Base-by-base conservation (phyloP, 441 rosid species). In the Macaranga tanarius region DNA sequence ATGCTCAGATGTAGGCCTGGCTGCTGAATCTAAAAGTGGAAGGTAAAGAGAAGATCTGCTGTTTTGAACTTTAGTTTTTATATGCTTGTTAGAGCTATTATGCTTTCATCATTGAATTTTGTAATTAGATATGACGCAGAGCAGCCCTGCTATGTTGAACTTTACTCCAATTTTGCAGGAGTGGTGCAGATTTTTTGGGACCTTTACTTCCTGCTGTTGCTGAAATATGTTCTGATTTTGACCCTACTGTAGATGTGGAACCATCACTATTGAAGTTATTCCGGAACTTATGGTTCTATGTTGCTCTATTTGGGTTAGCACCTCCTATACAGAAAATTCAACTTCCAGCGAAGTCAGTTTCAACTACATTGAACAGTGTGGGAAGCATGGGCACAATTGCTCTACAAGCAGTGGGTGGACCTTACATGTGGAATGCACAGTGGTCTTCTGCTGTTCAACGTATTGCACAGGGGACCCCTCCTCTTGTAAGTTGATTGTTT, bases 201-300 rank as follows among this genome's bases (percentile, higher is more conserved):
- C 98, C 98, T 67, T 82, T 96, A 69, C 97, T 96, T 79, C 97
- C 97, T 79, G 96, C 98, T 77, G 97, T 96, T 73, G 98, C 98
- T 71, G 97, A 92, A 85, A 87, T 96, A 79, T 93, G 99, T 80
- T 90, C 98, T 65, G 97, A 96, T 84, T 93, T 96, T 83, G 90
- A 96, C 78, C 97, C 98, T 69, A 85, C 90, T 55, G 75, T 84
- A 70, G 85, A 90, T 70, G 90, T 92, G 76, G 99, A 92, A 80
- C 99, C 99, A 47, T 89, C 98, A 65, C 88, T 96, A 66, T 79
- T 96, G 85, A 96, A 96, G 89, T 82, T 96, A 76, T 96, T 96
- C 73, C 98, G 98, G 81, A 96, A 96, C 80, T 83, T 96, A 77
- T 96, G 99, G 98, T 96, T 96, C 83, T 96, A 96, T 83, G 66